These are phyloP conservation scores for Fusarium sp. DNA, from an alignment of 2,329 filamentous ascomycete species.

Conservation along the genomic window DNA sequence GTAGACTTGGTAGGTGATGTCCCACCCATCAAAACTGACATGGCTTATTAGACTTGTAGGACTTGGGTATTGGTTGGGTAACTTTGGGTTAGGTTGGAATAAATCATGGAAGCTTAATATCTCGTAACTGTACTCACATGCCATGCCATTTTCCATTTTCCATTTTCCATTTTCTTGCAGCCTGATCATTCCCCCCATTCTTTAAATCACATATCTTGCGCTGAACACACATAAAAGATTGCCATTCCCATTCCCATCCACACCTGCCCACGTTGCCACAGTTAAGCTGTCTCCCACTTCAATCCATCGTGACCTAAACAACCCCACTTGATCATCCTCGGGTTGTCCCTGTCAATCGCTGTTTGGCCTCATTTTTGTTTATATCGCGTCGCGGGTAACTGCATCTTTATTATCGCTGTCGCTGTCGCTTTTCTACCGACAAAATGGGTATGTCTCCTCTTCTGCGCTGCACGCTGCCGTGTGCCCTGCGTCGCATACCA, in stretches of 20 bases:
- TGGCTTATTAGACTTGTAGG: conserved; percentile 29
- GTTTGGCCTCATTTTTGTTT: conserved; percentile 16
- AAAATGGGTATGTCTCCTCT: conserved; percentile 45
- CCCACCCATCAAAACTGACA: conserved; percentile 8
- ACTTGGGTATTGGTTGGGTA: conserved; percentile 27
- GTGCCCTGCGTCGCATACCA: conserved; percentile 18
- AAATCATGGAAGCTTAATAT: conserved; percentile 35
- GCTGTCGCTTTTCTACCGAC: neutral
- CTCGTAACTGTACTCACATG: neutral
- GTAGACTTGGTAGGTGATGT: neutral
- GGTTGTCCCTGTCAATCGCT: conserved; percentile 19
- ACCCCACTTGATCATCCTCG: conserved; percentile 29
- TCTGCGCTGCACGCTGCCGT: conserved; percentile 18
- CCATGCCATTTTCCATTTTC: neutral
- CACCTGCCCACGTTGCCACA: conserved; percentile 11
- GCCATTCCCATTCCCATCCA: conserved; percentile 28
- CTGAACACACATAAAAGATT: conserved; percentile 40
- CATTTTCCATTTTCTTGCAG: conserved; percentile 9
- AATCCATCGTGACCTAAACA: conserved; percentile 27
- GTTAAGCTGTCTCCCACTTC: conserved; percentile 28
- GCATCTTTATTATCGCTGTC: conserved; percentile 12
- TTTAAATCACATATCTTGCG: too few species aligned
- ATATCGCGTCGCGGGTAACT: conserved; percentile 19
- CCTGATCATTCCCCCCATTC: conserved; percentile 6
- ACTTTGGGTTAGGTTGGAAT: conserved; percentile 29